Conservation (phyloP, 225 moss, liverwort and hornwort species). For the Ulota crispa region DNA sequence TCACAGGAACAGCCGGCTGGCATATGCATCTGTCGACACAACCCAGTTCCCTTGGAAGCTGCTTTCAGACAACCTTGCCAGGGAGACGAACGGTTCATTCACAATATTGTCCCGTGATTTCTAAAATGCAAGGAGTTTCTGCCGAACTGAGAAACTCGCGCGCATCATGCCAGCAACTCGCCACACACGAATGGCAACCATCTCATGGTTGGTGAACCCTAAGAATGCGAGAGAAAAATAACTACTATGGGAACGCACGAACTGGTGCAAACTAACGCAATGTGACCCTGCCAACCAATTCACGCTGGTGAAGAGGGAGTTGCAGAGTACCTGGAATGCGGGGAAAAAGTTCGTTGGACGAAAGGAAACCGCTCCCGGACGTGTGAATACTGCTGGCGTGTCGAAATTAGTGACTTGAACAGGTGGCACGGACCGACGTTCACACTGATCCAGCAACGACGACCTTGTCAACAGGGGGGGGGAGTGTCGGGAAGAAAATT, state of each 20-base stretch:
- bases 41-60: neutral
- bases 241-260: neutral
- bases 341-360: neutral
- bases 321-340: neutral
- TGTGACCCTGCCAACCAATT: neutral
- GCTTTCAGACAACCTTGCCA: neutral
- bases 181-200: neutral
- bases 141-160: neutral
- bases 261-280: neutral
- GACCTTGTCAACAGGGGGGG: neutral
- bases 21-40: neutral
- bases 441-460: neutral
- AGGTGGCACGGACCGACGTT: neutral
- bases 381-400: neutral
- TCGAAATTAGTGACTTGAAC: neutral
- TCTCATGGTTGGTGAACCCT: neutral
- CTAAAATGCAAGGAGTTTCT: neutral
- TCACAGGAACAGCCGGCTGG: constrained; percentile 12
- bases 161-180: neutral
- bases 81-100: constrained; percentile 13
- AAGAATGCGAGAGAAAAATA: neutral
- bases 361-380: constrained; percentile 8
- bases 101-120: neutral
- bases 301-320: neutral
- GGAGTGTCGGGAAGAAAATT: neutral